Conservation (phyloP, 805 yeast genomes). For the Candida endomychidarum region DNA sequence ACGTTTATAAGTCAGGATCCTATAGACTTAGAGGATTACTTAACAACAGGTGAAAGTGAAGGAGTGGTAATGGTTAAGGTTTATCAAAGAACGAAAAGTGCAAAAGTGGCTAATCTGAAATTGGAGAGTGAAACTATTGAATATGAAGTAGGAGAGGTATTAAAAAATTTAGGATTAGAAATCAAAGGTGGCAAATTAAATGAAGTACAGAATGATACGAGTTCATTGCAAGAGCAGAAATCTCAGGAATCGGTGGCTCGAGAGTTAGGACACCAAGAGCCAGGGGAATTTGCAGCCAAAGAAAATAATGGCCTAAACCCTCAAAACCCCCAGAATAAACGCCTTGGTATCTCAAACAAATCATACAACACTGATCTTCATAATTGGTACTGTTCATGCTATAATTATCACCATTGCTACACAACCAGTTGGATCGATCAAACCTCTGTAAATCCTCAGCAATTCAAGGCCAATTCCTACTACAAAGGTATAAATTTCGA, state of each 20-base stretch:
- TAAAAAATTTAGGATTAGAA: neutral
- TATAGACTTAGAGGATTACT: neutral
- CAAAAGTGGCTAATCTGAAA: neutral
- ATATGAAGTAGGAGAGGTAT: neutral
- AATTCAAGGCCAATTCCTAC: no score
- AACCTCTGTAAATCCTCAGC: no score
- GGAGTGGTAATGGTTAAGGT: neutral
- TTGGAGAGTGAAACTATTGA: neutral
- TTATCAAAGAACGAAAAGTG: neutral
- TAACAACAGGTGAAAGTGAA: neutral
- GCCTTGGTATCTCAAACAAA: neutral
- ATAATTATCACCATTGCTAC: constrained; percentile 20
- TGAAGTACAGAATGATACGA: no score
- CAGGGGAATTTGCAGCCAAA: no score
- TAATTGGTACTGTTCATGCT: constrained; percentile 36
- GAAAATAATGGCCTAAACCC: no score
- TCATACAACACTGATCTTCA: constrained; percentile 8
- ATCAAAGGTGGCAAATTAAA: neutral
- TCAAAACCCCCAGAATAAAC: neutral
- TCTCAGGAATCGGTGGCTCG: no score
- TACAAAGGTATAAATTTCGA: no score
- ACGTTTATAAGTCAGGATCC: neutral
- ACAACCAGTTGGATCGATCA: constrained; percentile 11
- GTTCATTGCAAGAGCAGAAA: no score
- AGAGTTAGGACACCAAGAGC: no score